These are phyloP conservation scores for Moricandia arvensis DNA, from an alignment of 345 rosid genomes.

Conservation along the genomic window DNA sequence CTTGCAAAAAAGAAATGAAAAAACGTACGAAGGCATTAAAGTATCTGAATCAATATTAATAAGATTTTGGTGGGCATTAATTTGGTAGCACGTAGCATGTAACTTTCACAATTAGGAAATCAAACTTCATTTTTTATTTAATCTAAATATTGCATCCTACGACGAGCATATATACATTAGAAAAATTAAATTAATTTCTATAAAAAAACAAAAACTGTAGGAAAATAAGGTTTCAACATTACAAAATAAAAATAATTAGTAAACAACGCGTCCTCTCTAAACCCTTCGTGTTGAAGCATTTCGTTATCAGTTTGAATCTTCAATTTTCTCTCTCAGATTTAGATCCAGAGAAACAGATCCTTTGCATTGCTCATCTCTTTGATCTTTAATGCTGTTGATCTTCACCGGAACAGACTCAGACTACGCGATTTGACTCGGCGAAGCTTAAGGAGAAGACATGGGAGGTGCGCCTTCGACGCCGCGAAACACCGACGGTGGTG, in stretches of 20 bases:
- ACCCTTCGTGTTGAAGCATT: constrained; percentile 41
- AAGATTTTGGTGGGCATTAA: constrained; percentile 29
- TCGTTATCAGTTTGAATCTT: constrained; percentile 11
- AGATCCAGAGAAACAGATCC: constrained; percentile 32
- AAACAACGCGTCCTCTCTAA: background rate
- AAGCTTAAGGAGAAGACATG: constrained; percentile 46
- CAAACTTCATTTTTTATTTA: background rate
- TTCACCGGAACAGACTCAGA: constrained; percentile 16
- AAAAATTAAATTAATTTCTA: background rate
- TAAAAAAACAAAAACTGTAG: too few relatives aligned
- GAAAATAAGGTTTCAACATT: too few relatives aligned
- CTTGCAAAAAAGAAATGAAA: background rate
- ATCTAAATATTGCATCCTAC: background rate
- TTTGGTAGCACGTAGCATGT: constrained; percentile 32
- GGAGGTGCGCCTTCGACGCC: constrained; percentile 93
- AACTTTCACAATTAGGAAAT: background rate
- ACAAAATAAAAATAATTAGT: background rate
- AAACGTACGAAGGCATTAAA: background rate
- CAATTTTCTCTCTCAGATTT: constrained; percentile 24
- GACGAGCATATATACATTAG: background rate
- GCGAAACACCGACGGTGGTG: constrained; percentile 41
- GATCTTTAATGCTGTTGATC: constrained; percentile 42
- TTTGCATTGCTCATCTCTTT: constrained; percentile 1
- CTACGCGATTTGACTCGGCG: constrained; percentile 34
- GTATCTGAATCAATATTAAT: constrained; percentile 16